Percentiles rank a stretch among this genome's conserved stretches.
Evolutionary conservation across 2,329 filamentous ascomycete species (phyloP).

Genomic region (Berkeleyomyces rouxiae): DNA sequence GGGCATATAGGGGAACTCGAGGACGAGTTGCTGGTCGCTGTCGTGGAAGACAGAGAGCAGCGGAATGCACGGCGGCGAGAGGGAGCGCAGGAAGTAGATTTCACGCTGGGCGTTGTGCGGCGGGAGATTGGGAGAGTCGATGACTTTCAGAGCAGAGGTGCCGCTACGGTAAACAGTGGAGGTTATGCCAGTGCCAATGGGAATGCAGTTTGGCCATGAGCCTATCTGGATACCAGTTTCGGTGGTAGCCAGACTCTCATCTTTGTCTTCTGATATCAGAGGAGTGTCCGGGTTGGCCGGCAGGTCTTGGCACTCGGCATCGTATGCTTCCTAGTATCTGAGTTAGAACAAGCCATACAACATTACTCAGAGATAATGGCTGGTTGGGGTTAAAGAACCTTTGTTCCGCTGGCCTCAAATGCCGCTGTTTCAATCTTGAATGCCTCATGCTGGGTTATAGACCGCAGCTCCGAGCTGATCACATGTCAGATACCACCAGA

Average conservation of each 20-base stretch:
- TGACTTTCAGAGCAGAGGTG: conserved; percentile 64
- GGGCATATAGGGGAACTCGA: conserved; percentile 74
- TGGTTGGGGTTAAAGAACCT: not conserved
- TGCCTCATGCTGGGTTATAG: conserved; percentile 27
- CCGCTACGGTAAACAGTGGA: conserved; percentile 64
- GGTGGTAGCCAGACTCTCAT: not conserved
- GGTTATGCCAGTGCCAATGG: conserved; percentile 53
- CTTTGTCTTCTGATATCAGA: not conserved
- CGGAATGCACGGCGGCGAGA: conserved; percentile 42
- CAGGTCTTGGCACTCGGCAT: conserved; percentile 25
- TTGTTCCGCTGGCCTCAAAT: conserved; percentile 23
- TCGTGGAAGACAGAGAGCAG: conserved; percentile 61
- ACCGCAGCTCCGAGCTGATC: conserved; percentile 14
- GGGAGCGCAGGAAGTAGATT: conserved; percentile 49
- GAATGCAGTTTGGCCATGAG: conserved; percentile 34
- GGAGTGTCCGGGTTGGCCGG: conserved; percentile 9
- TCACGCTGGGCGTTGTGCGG: conserved; percentile 76
- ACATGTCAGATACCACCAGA: conserved; percentile 2
- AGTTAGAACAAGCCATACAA: conserved; percentile 15
- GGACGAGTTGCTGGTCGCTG: conserved; percentile 51
- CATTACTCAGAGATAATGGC: not conserved
- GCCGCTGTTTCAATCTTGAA: conserved; percentile 49
- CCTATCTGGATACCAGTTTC: conserved; percentile 32
- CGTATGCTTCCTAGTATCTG: conserved; percentile 38
- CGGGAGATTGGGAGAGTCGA: conserved; percentile 53